Percentiles rank a stretch among this genome's conserved stretches.
Evolutionary conservation across 1,284 basidiomycete species (phyloP).

Genomic region (Cutaneotrichosporon sp.): DNA sequence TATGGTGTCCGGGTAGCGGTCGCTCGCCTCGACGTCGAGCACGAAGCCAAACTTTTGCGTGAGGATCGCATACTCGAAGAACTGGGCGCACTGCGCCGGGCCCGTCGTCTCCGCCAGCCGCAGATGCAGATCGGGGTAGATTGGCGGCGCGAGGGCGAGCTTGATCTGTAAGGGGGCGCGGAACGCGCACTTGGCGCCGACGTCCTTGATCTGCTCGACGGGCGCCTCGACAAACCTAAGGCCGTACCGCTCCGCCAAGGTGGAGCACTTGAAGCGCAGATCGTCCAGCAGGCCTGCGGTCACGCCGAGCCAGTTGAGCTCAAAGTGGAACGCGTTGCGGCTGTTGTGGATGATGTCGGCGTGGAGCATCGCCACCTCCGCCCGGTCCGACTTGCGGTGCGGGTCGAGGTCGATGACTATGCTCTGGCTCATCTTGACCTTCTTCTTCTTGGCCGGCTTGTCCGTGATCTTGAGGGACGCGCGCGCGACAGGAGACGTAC

Average conservation of each 20-base stretch:
- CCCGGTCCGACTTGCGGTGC: slow-evolving; percentile 75
- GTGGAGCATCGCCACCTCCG: slow-evolving; percentile 82
- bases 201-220: slow-evolving; percentile 78
- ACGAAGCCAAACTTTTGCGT: slow-evolving; percentile 73
- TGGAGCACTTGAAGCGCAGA: slow-evolving; percentile 77
- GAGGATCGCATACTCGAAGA: slow-evolving; percentile 79
- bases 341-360: slow-evolving; percentile 92
- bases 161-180: slow-evolving; percentile 82
- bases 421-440: slow-evolving; percentile 75
- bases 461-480: slow-evolving; percentile 18
- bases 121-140: slow-evolving; percentile 67
- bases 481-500: slow-evolving; percentile 8
- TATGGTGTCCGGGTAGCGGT: slow-evolving; percentile 72
- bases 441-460: slow-evolving; percentile 59
- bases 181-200: slow-evolving; percentile 78
- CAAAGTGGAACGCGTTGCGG: slow-evolving; percentile 87
- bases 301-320: slow-evolving; percentile 95
- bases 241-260: slow-evolving; percentile 85
- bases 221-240: slow-evolving; percentile 90
- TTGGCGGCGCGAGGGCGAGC: slow-evolving; percentile 70
- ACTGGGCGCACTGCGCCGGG: slow-evolving; percentile 62
- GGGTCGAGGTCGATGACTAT: slow-evolving; percentile 86
- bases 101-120: slow-evolving; percentile 58
- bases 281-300: slow-evolving; percentile 96
- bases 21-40: slow-evolving; percentile 78